Conservation (phyloP, 768 basidiomycete species). For the Tulasnella sp. region DNA sequence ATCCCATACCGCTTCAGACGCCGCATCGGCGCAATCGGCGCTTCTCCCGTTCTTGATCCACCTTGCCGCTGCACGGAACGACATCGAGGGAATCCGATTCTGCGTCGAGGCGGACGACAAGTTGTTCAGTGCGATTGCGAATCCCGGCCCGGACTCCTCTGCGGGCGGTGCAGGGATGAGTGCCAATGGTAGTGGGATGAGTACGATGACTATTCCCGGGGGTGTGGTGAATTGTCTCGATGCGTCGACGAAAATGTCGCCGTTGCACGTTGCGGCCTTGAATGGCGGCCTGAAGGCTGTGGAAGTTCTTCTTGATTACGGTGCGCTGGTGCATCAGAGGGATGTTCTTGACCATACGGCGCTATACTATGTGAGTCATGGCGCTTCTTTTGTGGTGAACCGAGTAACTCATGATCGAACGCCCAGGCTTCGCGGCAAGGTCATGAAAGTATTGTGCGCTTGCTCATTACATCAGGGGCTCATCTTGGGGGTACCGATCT, state of each 20-base stretch:
- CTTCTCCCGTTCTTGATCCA: constrained; percentile 69
- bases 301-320: constrained; percentile 46
- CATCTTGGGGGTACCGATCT: constrained; percentile 28
- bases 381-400: neutral
- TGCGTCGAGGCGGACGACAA: constrained; percentile 33
- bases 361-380: constrained; percentile 54
- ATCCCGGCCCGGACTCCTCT: neutral
- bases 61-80: constrained; percentile 61
- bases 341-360: constrained; percentile 73
- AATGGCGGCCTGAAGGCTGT: constrained; percentile 41
- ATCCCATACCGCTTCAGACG: constrained; percentile 70
- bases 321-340: constrained; percentile 71
- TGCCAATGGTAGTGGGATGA: constrained; percentile 37
- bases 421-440: constrained; percentile 62
- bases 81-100: constrained; percentile 46
- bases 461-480: constrained; percentile 61
- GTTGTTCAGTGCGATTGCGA: constrained; percentile 8
- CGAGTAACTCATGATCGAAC: neutral
- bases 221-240: constrained; percentile 67
- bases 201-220: constrained; percentile 35
- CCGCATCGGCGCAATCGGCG: constrained; percentile 51
- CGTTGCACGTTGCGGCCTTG: constrained; percentile 67
- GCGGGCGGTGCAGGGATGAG: constrained; percentile 23
- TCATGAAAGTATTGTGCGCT: constrained; percentile 45
- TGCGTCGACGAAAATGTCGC: constrained; percentile 54